A percentile compares a stretch with the other conserved stretches of the same genome.
phyloP scores from a whole-genome alignment of 1,139 yeast genomes.

The Yamadazyma membranifaciens region DNA sequence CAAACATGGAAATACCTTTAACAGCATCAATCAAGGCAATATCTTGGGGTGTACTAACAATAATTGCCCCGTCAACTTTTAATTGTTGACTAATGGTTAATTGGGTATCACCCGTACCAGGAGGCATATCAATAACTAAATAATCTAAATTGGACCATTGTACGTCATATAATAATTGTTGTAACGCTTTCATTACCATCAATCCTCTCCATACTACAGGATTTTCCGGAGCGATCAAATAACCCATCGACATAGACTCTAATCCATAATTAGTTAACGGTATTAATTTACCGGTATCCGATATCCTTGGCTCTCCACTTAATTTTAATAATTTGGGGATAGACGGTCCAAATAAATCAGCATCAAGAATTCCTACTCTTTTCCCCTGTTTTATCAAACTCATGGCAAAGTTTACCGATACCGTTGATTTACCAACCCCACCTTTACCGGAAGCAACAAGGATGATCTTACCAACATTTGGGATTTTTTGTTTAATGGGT shows the following conservation, averaged over 20 bases:
- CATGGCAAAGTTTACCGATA: slow-evolving; percentile 64
- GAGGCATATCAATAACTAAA: slow-evolving; percentile 82
- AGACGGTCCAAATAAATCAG: slow-evolving; percentile 84
- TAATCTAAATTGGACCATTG: slow-evolving; percentile 74
- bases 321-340: slow-evolving; percentile 68
- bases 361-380: slow-evolving; percentile 70
- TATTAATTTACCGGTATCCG: slow-evolving; percentile 52
- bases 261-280: slow-evolving; percentile 79
- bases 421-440: slow-evolving; percentile 66
- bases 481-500: slow-evolving; percentile 55
- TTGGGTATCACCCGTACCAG: slow-evolving; percentile 91
- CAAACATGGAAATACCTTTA: slow-evolving; percentile 78
- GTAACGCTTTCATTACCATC: slow-evolving; percentile 84
- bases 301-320: slow-evolving; percentile 63
- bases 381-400: slow-evolving; percentile 56
- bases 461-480: slow-evolving; percentile 60
- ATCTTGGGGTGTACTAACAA: slow-evolving; percentile 87
- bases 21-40: slow-evolving; percentile 80
- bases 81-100: slow-evolving; percentile 76
- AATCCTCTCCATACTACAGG: slow-evolving; percentile 88
- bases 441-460: slow-evolving; percentile 81
- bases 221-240: slow-evolving; percentile 61
- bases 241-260: slow-evolving; percentile 90
- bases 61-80: slow-evolving; percentile 74
- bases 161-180: slow-evolving; percentile 78